phyloP scores from a whole-genome alignment of 1,284 basidiomycete genomes.

The Ganoderma boninense region DNA sequence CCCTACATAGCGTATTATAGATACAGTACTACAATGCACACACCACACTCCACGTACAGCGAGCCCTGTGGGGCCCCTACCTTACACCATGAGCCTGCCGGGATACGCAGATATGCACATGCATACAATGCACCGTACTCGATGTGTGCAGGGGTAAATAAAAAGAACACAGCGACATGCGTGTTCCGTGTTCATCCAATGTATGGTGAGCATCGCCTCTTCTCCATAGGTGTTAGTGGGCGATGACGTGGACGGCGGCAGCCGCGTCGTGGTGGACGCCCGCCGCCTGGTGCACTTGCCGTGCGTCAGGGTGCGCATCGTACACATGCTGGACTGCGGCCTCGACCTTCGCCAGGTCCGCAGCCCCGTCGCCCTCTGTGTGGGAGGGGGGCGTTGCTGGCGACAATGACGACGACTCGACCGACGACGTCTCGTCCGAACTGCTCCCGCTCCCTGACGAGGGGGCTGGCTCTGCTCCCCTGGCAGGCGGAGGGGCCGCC shows the following conservation, averaged over 20 bases:
- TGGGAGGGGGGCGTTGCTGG: slow-evolving; percentile 14
- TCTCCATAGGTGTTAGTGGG: not conserved
- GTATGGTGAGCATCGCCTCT: not conserved
- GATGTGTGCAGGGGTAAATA: not conserved
- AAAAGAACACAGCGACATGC: not conserved
- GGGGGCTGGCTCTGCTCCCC: not conserved
- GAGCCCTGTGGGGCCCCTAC: not conserved
- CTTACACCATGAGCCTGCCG: not conserved
- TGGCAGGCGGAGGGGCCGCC: not conserved
- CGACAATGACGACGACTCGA: slow-evolving; percentile 20
- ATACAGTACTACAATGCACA: not conserved
- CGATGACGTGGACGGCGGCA: not conserved
- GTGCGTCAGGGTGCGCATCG: slow-evolving; percentile 32
- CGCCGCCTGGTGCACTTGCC: slow-evolving; percentile 23
- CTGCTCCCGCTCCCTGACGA: not conserved
- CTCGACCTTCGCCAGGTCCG: slow-evolving; percentile 14
- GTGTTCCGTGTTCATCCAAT: not conserved
- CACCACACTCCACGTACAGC: not conserved
- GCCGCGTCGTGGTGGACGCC: slow-evolving; percentile 24
- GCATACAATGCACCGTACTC: not conserved
- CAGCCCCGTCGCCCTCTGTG: not conserved
- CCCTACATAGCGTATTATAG: not conserved
- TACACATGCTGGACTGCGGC: slow-evolving; percentile 25
- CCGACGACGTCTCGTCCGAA: slow-evolving; percentile 20
- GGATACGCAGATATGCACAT: not conserved